A percentile compares a stretch with the other conserved stretches of the same genome.
Evolutionary conservation across 345 rosid species (phyloP).

Genomic region (Citrus cavaleriei): DNA sequence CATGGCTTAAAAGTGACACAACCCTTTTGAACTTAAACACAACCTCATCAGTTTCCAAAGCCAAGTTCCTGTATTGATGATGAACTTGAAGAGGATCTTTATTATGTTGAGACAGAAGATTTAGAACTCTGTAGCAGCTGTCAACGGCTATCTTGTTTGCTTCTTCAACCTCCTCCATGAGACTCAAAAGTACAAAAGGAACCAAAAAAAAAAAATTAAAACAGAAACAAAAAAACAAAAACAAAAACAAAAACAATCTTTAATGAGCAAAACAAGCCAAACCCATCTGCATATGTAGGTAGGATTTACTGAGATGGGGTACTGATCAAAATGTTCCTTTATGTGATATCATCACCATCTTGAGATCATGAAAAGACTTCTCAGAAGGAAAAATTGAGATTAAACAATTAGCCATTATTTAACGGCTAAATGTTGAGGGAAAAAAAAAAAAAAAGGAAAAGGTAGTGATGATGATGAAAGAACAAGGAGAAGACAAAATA

Average conservation of each 20-base stretch:
- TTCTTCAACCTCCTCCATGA: slow-evolving; percentile 52
- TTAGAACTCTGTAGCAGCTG: slow-evolving; percentile 51
- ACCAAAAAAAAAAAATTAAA: background rate
- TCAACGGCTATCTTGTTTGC: slow-evolving; percentile 53
- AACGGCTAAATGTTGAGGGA: background rate
- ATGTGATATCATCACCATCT: background rate
- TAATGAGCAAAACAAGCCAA: background rate
- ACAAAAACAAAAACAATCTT: background rate
- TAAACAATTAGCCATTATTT: background rate
- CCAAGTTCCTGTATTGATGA: slow-evolving; percentile 29
- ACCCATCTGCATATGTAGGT: slow-evolving; percentile 13
- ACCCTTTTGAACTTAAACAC: slow-evolving; percentile 58
- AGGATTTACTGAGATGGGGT: background rate
- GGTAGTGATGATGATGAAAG: background rate
- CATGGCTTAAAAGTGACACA: slow-evolving; percentile 45
- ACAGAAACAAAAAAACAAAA: background rate
- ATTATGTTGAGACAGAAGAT: slow-evolving; percentile 36
- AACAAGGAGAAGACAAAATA: background rate
- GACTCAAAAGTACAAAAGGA: background rate
- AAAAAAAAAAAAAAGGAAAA: background rate
- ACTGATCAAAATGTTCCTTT: slow-evolving; percentile 5
- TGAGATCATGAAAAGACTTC: slow-evolving; percentile 11
- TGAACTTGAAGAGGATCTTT: slow-evolving; percentile 35
- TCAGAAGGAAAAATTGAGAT: background rate
- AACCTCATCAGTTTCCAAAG: slow-evolving; percentile 46